Evolutionary conservation across 2,329 filamentous ascomycete species (phyloP), one percentile per base, ranked within the genome.

Genomic region (Diaporthe citrichinensis): DNA sequence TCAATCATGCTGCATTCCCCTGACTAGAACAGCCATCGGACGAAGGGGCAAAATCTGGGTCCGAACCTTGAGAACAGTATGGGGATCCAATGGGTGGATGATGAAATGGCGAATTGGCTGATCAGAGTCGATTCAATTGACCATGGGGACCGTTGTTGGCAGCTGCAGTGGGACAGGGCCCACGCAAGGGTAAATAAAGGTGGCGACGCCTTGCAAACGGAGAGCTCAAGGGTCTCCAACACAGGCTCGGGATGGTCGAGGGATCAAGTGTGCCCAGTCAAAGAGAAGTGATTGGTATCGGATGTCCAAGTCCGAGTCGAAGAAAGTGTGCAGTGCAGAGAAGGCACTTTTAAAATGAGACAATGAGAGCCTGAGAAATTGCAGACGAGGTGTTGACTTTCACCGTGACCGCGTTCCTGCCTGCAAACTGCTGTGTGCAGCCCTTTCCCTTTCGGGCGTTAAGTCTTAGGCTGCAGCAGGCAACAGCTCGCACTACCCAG

Each of bases 401-500:
- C n/a, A 31, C 41, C 51, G 8, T 36, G 65, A 55, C 15, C 65
- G 49, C n/a, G 65, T 55, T 71, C 51, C 51, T 34, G 55, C 68
- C 36, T 58, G 68, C 53, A 41, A 58, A 34, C 46, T 36, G 49
- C 67, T 49, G 31, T 17, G 36, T 71, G 39, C 39, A 25, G 23
- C 55, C 58, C 49, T 46, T 73, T 73, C 36, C 71, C 31, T 34
- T 46, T 73, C 28, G n/a, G 58, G 71, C 28, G 12, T 9, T 46
- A 31, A 53, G 14, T 31, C 36, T 25, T 31, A 73, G 71, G 71
- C 71, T 73, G 46, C 71, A 65, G n/a, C 58, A 73, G 71, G 71
- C 71, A 73, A 44, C 71, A 73, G 49, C 46, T 58, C 68, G 39
- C 23, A 9, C 17, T 31, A 6, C 53, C 49, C 15, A 53, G 23